A percentile compares a stretch with the other conserved stretches of the same genome.
phyloP scores from a whole-genome alignment of 805 yeast genomes.

The Zygoascus biomembranicola region DNA sequence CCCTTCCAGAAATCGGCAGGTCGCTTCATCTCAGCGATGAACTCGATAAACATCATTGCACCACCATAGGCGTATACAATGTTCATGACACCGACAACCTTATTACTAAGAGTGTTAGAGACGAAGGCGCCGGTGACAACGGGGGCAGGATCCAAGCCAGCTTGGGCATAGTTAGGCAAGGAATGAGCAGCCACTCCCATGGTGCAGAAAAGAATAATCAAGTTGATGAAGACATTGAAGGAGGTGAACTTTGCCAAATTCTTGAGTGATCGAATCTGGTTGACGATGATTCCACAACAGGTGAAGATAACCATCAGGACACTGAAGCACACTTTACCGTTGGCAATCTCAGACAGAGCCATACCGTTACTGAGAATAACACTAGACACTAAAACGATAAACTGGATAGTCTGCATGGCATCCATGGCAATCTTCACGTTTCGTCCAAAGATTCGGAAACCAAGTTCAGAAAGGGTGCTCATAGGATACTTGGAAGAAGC shows the following conservation, averaged over 20 bases:
- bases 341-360: conserved; percentile 31
- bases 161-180: conserved; percentile 26
- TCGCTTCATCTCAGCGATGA: conserved; percentile 40
- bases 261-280: conserved; percentile 32
- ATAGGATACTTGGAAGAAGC: conserved; percentile 36
- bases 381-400: conserved; percentile 35
- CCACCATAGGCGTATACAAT: conserved; percentile 40
- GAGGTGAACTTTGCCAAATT: conserved; percentile 33
- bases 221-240: conserved; percentile 36
- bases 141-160: background rate
- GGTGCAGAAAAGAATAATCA: conserved; percentile 32
- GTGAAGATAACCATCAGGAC: conserved; percentile 35
- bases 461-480: conserved; percentile 34
- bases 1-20: conserved; percentile 45
- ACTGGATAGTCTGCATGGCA: conserved; percentile 32
- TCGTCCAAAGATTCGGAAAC: conserved; percentile 31
- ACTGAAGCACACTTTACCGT: conserved; percentile 29
- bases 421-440: conserved; percentile 27
- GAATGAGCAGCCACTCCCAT: conserved; percentile 32
- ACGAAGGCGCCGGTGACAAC: conserved; percentile 9
- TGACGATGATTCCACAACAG: conserved; percentile 32
- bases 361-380: conserved; percentile 33
- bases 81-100: conserved; percentile 26
- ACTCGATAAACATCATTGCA: conserved; percentile 41
- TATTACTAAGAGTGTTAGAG: conserved; percentile 2